Conservation (phyloP, 352 stramenopile species). For the Globisporangium solare region DNA sequence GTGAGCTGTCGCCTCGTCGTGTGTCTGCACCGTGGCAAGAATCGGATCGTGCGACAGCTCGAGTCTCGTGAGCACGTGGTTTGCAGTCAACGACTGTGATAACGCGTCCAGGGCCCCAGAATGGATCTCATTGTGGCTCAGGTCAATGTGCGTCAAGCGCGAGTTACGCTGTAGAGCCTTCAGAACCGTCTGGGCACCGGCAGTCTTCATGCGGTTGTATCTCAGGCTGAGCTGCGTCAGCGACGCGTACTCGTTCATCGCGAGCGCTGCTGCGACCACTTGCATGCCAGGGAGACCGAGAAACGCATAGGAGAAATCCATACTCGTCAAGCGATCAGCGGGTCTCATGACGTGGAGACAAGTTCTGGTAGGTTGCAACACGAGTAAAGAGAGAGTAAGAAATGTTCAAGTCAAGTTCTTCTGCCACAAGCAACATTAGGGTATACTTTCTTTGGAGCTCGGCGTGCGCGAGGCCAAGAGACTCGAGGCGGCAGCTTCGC, state of each 20-base stretch:
- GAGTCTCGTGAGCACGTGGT: conserved; percentile 26
- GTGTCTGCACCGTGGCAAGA: neutral
- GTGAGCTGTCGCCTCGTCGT: neutral
- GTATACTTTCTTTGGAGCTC: conserved; percentile 21
- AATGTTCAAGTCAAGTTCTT: too few relatives aligned
- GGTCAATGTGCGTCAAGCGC: conserved; percentile 23
- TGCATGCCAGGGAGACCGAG: conserved; percentile 26
- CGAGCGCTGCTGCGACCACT: conserved; percentile 28
- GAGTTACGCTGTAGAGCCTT: conserved; percentile 19
- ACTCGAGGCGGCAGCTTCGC: neutral
- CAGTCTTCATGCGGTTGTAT: conserved; percentile 29
- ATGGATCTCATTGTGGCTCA: conserved; percentile 34
- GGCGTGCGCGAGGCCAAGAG: conserved; percentile 16
- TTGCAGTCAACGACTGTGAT: conserved; percentile 11
- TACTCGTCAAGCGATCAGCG: conserved; percentile 13
- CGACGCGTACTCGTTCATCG: conserved; percentile 24
- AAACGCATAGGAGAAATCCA: conserved; percentile 44
- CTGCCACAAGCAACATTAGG: neutral
- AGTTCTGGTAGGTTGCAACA: conserved; percentile 2
- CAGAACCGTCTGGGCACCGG: conserved; percentile 21
- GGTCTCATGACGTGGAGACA: conserved; percentile 29
- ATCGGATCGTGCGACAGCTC: conserved; percentile 28
- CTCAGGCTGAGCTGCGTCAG: conserved; percentile 29
- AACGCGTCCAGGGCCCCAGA: conserved; percentile 18
- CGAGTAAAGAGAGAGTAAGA: too few relatives aligned